Base-by-base conservation (phyloP, 73 alveolate species). In the Paramecium biaurelia region DNA sequence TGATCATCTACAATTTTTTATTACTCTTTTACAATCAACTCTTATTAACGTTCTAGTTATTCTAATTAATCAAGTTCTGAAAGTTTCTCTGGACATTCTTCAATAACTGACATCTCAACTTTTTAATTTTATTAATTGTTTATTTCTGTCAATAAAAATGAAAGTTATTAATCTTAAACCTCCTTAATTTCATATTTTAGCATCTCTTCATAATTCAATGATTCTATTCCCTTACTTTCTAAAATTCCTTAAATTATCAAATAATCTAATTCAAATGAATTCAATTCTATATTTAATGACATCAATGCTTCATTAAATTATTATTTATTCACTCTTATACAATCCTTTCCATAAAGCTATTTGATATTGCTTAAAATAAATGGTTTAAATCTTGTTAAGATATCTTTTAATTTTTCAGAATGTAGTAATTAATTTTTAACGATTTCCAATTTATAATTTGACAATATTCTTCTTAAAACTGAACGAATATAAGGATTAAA, bases 351-450 rank as follows among this genome's bases (percentile, higher is more conserved):
- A 43, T 38, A 38, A 18, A 79, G 21, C 23, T 79, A 18, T 41
- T 41, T 38, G 47, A 79, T 79, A 9, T 38, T 43, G 30, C 72
- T 79, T 41, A 79, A 23, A 18, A 79, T 41, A n/a, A 79, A 79
- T 8, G 70, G 72, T 79, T 79, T 79, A 10, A 45, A 79, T 43
- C 90, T 79, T 0, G 90, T 79, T 10, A 79, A 45, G 20, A 42
- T 53, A 79, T 79, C 90, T 41, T 79, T 41, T 47, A 79, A n/a
- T 24, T 79, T 79, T 20, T 79, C 90, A 12, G 87, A 79, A 32
- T 79, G 32, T 2, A 43, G 35, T n/a, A 38, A 79, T 43, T 41
- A 20, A 41, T 23, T 79, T 74, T 74, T 74, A 0, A 79, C 90
- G 1, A 30, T 41, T 23, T 79, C 63, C 24, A 79, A 79, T 79